Evolutionary conservation across 2,329 filamentous ascomycete genomes (phyloP).

Genomic region (Colletotrichum spinosum): DNA sequence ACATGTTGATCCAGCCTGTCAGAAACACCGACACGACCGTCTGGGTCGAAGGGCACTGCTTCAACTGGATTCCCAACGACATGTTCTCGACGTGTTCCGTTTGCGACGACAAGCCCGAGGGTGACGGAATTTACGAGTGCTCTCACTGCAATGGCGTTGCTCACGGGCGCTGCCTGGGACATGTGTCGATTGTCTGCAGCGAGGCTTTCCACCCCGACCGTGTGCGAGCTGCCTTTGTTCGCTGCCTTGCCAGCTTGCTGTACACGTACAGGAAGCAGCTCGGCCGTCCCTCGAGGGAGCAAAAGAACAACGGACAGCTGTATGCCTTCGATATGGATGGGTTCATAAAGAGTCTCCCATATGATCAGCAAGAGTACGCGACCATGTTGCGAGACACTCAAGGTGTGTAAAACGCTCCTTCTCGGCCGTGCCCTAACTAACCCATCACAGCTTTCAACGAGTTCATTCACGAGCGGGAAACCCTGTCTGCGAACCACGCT

Average conservation of each 20-base stretch:
- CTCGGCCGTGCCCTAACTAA: conserved; percentile 36
- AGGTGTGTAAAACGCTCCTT: conserved; percentile 54
- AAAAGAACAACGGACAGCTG: conserved; percentile 69
- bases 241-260: conserved; percentile 73
- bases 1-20: conserved; percentile 83
- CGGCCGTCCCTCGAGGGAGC: conserved; percentile 68
- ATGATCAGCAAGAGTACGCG: conserved; percentile 74
- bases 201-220: conserved; percentile 72
- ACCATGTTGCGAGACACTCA: conserved; percentile 75
- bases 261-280: conserved; percentile 76
- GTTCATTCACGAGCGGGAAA: conserved; percentile 86
- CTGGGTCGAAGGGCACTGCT: conserved; percentile 88
- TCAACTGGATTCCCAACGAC: conserved; percentile 74
- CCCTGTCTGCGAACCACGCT: conserved; percentile 69
- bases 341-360: conserved; percentile 72
- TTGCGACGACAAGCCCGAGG: conserved; percentile 79
- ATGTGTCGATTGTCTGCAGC: conserved; percentile 73
- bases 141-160: conserved; percentile 69
- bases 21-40: conserved; percentile 82
- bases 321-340: conserved; percentile 75
- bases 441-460: conserved; percentile 71
- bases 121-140: conserved; percentile 82
- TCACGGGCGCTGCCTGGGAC: conserved; percentile 71
- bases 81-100: conserved; percentile 73
- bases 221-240: conserved; percentile 72